Evolutionary conservation across 2,329 filamentous ascomycete species (phyloP).

Genomic region (Bipolaris victoriae): DNA sequence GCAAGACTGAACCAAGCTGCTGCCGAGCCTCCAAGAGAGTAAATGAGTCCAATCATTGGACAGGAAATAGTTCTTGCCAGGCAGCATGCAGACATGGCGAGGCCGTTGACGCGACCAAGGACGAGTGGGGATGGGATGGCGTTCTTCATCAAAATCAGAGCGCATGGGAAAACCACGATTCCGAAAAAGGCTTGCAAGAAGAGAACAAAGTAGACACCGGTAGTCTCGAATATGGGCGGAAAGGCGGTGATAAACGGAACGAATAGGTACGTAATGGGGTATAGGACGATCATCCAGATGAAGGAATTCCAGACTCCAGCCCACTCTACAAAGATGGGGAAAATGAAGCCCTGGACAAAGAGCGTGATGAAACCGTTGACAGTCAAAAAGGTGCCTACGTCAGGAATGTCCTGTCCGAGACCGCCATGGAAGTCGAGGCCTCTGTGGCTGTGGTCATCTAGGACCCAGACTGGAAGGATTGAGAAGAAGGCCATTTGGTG

Average conservation of each 20-base stretch:
- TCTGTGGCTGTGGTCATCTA: conserved; percentile 64
- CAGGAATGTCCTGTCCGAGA: conserved; percentile 67
- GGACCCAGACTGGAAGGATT: conserved; percentile 87
- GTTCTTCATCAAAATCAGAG: conserved; percentile 78
- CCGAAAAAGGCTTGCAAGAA: conserved; percentile 70
- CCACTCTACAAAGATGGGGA: conserved; percentile 67
- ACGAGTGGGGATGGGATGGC: conserved; percentile 67
- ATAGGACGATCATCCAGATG: conserved; percentile 67
- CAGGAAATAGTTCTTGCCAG: conserved; percentile 72
- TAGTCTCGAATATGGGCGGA: conserved; percentile 59
- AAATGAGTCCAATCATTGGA: conserved; percentile 70
- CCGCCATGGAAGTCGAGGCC: conserved; percentile 61
- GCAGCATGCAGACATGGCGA: conserved; percentile 70
- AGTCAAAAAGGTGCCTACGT: conserved; percentile 71
- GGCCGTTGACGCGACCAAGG: conserved; percentile 73
- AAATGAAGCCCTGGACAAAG: conserved; percentile 74
- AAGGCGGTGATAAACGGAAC: conserved; percentile 70
- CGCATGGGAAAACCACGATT: conserved; percentile 71
- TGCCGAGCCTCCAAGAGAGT: conserved; percentile 66
- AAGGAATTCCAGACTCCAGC: conserved; percentile 73
- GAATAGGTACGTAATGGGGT: conserved; percentile 71
- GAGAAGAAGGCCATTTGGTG: conserved; percentile 91
- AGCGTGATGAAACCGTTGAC: conserved; percentile 74
- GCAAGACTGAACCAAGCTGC: conserved; percentile 67
- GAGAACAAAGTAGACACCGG: conserved; percentile 69